Percentiles rank a stretch among this genome's conserved stretches.
Evolutionary conservation across 352 stramenopile genomes (phyloP).

Genomic region (Globisporangium orthogonon): DNA sequence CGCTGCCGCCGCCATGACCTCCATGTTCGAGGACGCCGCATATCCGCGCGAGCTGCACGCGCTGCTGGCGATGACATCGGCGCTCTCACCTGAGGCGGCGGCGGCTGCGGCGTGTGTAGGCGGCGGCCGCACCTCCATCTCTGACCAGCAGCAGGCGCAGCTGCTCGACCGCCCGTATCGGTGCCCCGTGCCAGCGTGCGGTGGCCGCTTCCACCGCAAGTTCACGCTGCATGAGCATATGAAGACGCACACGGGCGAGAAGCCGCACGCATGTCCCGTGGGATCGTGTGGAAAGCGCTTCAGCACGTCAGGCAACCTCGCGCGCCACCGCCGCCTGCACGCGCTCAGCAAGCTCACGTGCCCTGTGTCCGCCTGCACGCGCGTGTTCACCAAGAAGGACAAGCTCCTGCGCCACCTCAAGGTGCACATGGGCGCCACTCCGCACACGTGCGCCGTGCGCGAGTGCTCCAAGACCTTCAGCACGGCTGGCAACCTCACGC

Average conservation of each 20-base stretch:
- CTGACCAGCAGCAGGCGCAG: too few relatives aligned
- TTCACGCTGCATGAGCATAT: constrained; percentile 68
- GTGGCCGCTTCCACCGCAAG: constrained; percentile 54
- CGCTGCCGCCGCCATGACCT: too few relatives aligned
- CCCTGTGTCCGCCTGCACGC: constrained; percentile 4
- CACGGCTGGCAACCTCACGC: constrained; percentile 52
- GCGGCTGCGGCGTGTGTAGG: too few relatives aligned
- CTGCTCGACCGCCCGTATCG: constrained; percentile 2
- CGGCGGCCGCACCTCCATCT: too few relatives aligned
- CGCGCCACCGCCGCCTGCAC: constrained; percentile 22
- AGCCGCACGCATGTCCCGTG: constrained; percentile 35
- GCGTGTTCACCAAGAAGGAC: constrained; percentile 8
- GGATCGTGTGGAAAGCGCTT: constrained; percentile 25
- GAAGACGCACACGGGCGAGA: constrained; percentile 75
- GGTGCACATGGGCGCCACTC: constrained; percentile 5
- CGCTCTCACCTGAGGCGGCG: too few relatives aligned
- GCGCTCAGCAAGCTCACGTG: constrained; percentile 8
- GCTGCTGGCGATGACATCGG: too few relatives aligned
- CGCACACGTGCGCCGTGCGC: constrained; percentile 20
- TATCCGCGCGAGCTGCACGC: too few relatives aligned
- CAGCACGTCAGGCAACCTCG: constrained; percentile 25
- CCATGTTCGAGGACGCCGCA: too few relatives aligned
- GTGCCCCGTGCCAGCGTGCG: constrained; percentile 17
- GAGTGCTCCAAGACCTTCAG: constrained; percentile 58
- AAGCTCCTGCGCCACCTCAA: constrained; percentile 10